Percentiles rank a stretch among this genome's conserved stretches.
Evolutionary conservation across 2,329 filamentous ascomycete genomes (phyloP).

Genomic region (Sarocladium oryzae): DNA sequence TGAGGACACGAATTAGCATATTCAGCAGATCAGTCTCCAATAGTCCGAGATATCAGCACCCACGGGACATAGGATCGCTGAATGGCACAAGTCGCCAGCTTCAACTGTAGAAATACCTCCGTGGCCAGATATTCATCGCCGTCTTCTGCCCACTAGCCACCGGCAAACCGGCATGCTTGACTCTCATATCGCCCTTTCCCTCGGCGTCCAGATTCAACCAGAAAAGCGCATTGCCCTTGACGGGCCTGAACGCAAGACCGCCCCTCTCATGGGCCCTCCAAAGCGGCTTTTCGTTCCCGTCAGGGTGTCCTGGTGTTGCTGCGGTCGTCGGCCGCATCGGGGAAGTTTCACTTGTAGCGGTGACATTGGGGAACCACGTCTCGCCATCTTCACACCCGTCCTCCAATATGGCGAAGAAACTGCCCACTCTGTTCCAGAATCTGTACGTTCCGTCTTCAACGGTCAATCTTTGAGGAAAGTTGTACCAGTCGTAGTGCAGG

Average conservation of each 20-base stretch:
- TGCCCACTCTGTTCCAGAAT: constrained; percentile 3
- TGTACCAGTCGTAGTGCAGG: constrained; percentile 7
- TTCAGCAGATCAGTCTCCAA: too few species aligned
- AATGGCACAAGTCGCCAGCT: not conserved
- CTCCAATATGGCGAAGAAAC: constrained; percentile 1
- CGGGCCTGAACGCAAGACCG: not conserved
- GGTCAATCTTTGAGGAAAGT: not conserved
- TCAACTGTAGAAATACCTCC: constrained; percentile 5
- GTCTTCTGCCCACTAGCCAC: not conserved
- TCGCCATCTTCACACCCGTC: constrained; percentile 2
- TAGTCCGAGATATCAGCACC: too few species aligned
- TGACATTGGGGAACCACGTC: constrained; percentile 7
- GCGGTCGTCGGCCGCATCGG: not conserved
- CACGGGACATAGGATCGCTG: too few species aligned
- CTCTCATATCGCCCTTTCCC: not conserved
- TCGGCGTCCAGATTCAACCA: constrained; percentile 3
- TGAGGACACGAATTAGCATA: too few species aligned
- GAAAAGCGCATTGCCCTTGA: constrained; percentile 5
- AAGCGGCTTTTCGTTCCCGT: not conserved
- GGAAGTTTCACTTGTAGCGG: not conserved
- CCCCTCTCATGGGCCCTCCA: constrained; percentile 6
- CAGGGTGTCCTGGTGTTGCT: not conserved
- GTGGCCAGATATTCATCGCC: constrained; percentile 7
- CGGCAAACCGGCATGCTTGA: constrained; percentile 3
- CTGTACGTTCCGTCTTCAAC: not conserved